Base-by-base conservation (phyloP, 208 protist species). In the Wallacemonas sp. region DNA sequence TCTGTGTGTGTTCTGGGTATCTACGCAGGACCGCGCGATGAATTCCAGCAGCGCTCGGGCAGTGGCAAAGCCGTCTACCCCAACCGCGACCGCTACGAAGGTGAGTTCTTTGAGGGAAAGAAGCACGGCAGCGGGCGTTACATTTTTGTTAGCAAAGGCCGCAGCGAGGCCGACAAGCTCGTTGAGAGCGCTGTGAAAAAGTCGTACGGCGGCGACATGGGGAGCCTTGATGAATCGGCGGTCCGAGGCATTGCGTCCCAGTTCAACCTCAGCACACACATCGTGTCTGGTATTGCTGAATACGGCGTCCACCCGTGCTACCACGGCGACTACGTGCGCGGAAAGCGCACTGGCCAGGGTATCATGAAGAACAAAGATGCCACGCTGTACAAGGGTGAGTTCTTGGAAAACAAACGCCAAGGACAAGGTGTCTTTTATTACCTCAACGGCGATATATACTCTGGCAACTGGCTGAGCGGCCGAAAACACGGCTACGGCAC, bases 381-480 rank as follows among this genome's bases (percentile, higher is more conserved):
- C 11, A 91, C 91, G 11, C 34, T 96, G 17, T 96, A 96, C 79
- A 92, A 94, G 63, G 91, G 91, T n/a, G 91, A 96, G 24, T 95
- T 94, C 62, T 49, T 90, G 12, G 85, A 94, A 41, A 94, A 94
- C 70, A 95, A 93, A 59, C 81, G 91, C 2, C 73, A 96, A 15
- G 91, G 91, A 4, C 80, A 95, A 38, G 91, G 91, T n/a, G 90
- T 95, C 38, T 94, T 93, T 42, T 97, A 94, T 70, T 97, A 93
- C 78, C 53, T 94, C 24, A 97, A 97, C 65, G 92, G 92, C 24
- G 92, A 97, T 54, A 84, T 94, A 19, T 97, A 89, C 65, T 93
- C 84, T 11, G 92, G 92, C 5, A 84, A 92, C 54, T 97, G 92
- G 92, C 85, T 81, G 24, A 72, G 74, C 41, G 90, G 88, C 22